phyloP scores from a whole-genome alignment of 306 rosid species.

The Carpinus fangiana region DNA sequence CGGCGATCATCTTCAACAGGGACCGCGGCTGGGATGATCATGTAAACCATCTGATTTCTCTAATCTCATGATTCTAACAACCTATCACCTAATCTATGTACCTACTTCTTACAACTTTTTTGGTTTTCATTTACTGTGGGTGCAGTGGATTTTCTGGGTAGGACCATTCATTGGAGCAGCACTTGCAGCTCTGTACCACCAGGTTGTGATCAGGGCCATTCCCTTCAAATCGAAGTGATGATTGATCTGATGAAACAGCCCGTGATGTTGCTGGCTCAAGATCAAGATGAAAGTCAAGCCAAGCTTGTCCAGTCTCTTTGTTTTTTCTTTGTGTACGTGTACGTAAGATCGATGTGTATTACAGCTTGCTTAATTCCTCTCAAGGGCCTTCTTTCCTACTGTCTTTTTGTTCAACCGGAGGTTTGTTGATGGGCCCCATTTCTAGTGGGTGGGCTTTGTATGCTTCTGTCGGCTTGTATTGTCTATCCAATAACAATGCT shows the following conservation, averaged over 20 bases:
- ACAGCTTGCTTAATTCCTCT: not conserved
- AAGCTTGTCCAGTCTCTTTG: not conserved
- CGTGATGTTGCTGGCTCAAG: not conserved
- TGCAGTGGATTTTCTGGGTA: slow-evolving; percentile 70
- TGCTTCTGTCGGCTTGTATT: slow-evolving; percentile 19
- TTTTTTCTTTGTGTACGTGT: slow-evolving; percentile 4
- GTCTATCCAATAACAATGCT: slow-evolving; percentile 20
- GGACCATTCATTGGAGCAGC: slow-evolving; percentile 67
- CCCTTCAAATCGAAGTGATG: slow-evolving; percentile 53
- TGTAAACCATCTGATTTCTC: slow-evolving; percentile 21
- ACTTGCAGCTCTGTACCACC: slow-evolving; percentile 59
- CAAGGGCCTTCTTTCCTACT: not conserved
- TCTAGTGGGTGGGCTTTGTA: slow-evolving; percentile 22
- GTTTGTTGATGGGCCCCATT: not conserved
- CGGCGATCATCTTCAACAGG: slow-evolving; percentile 53
- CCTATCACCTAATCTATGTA: not conserved
- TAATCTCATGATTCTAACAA: not conserved
- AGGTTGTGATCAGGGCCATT: slow-evolving; percentile 60
- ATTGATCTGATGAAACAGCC: not conserved
- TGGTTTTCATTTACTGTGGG: not conserved
- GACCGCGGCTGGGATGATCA: slow-evolving; percentile 49
- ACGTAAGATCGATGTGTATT: slow-evolving; percentile 18
- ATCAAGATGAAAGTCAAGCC: too few relatives aligned
- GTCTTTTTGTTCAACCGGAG: not conserved
- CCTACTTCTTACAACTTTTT: not conserved